Conservation (phyloP, 208 protist genomes). For the Trypanosoma cruzi region DNA sequence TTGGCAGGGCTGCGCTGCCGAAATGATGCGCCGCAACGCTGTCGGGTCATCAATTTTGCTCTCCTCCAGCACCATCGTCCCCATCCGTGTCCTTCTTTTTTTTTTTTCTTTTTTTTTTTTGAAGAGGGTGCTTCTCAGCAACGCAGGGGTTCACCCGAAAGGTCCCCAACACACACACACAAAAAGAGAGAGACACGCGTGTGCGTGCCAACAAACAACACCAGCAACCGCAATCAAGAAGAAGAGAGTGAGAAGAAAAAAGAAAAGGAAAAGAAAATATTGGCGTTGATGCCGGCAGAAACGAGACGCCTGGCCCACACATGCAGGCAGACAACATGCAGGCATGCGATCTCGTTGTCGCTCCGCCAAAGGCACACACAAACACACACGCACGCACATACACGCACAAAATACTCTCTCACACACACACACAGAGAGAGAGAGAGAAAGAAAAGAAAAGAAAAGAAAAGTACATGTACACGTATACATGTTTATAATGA, state of each 20-base stretch:
- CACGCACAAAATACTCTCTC: too few relatives aligned
- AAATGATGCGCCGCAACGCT: conserved; percentile 48
- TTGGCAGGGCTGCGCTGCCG: conserved; percentile 52
- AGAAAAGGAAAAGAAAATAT: neutral
- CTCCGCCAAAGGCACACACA: too few relatives aligned
- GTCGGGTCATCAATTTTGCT: conserved; percentile 48
- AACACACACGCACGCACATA: neutral
- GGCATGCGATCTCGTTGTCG: neutral
- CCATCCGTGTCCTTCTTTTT: neutral
- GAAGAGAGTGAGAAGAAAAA: conserved; percentile 15
- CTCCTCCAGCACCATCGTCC: neutral
- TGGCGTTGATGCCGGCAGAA: neutral
- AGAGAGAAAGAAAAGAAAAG: conserved; percentile 22
- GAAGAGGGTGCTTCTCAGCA: neutral
- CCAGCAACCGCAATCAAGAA: too few relatives aligned
- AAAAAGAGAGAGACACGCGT: neutral
- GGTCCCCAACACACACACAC: too few relatives aligned
- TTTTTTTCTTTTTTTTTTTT: neutral
- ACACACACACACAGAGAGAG: conserved; percentile 8
- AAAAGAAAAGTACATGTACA: neutral
- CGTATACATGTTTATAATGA: neutral
- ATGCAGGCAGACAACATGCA: conserved; percentile 4
- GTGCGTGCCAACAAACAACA: neutral
- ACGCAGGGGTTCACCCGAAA: too few relatives aligned
- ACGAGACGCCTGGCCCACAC: neutral